Conservation (phyloP, 441 rosid genomes). For the Isatis lusitanica region DNA sequence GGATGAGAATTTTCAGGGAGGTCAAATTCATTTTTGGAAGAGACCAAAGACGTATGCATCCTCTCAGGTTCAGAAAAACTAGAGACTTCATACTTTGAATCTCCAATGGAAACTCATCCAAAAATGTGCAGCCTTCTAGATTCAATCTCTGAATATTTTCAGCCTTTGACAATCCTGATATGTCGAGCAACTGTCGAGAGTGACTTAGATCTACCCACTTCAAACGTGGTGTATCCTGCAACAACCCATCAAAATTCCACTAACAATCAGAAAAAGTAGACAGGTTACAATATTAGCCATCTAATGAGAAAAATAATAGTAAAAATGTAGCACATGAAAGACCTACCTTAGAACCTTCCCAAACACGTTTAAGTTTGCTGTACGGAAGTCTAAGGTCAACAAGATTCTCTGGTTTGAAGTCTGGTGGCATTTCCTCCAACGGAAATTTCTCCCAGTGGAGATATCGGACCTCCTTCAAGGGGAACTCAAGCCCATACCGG, state of each 20-base stretch:
- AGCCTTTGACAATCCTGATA: neutral
- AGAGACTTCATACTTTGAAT: neutral
- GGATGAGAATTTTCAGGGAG: neutral
- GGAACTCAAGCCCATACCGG: neutral
- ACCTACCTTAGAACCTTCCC: neutral
- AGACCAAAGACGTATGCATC: neutral
- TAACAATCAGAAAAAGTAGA: too few species aligned
- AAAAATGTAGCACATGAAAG: neutral
- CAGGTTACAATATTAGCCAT: too few species aligned
- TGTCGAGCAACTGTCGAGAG: neutral
- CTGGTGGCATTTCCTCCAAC: neutral
- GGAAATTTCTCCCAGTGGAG: neutral
- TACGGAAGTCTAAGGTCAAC: constrained; percentile 2
- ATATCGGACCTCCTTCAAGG: neutral
- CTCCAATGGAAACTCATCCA: neutral
- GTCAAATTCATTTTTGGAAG: neutral
- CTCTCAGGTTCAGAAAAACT: neutral
- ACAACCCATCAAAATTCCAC: too few species aligned
- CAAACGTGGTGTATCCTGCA: neutral
- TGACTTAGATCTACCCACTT: constrained; percentile 6
- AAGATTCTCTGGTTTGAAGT: neutral
- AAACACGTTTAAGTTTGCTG: neutral
- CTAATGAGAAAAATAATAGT: neutral
- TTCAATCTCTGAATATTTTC: neutral
- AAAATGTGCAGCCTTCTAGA: constrained; percentile 5